Conservation (phyloP, 306 rosid species). For the Crataegus laevigata region DNA sequence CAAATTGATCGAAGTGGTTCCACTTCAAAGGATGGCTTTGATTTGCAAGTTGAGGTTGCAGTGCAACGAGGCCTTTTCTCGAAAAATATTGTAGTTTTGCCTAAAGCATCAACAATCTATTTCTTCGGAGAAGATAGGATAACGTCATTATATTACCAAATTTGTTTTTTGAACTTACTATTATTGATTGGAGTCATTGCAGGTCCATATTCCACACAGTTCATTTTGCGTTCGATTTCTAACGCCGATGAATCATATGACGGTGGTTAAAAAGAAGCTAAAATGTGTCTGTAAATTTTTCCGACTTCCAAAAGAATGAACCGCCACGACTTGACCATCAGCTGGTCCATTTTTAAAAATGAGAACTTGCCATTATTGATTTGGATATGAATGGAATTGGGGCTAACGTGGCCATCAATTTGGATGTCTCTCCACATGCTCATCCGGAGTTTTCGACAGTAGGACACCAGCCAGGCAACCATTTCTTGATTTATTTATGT, state of each 20-base stretch:
- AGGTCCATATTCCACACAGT: too few species aligned
- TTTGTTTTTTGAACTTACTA: not conserved
- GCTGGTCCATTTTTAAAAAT: too few species aligned
- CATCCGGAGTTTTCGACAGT: not conserved
- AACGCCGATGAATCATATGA: too few species aligned
- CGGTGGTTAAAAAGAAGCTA: accelerated
- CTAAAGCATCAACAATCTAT: not conserved
- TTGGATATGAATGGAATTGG: not conserved
- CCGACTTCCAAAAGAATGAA: too few species aligned
- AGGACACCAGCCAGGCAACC: not conserved
- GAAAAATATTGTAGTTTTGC: not conserved
- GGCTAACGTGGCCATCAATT: not conserved
- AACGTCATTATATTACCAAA: not conserved
- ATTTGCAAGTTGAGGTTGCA: too few species aligned
- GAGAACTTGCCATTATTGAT: not conserved
- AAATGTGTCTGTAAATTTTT: too few species aligned
- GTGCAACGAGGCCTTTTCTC: not conserved
- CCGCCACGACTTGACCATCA: too few species aligned
- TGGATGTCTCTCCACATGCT: not conserved
- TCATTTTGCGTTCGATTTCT: too few species aligned
- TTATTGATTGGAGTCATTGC: not conserved
- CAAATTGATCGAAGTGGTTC: too few species aligned
- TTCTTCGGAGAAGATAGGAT: not conserved
- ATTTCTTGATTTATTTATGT: not conserved
- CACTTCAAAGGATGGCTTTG: too few species aligned